phyloP scores from a whole-genome alignment of 176 grass and related monocot genomes.

The Aegilops speltoides region DNA sequence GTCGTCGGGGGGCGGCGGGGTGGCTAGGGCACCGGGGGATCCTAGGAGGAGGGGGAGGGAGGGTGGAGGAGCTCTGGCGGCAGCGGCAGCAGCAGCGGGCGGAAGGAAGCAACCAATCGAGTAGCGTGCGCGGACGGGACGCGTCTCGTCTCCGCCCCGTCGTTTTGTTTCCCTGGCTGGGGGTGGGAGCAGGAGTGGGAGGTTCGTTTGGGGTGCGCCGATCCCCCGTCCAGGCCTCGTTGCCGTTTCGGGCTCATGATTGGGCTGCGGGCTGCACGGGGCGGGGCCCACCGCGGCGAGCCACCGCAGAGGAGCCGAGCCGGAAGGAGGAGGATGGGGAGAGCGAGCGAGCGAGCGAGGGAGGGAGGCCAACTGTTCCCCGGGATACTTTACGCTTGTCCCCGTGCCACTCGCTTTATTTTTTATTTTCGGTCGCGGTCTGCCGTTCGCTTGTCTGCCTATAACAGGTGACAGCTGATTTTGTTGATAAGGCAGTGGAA shows the following conservation, averaged over 20 bases:
- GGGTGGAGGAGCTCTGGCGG: neutral
- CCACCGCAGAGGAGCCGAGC: neutral
- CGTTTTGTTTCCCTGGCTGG: neutral
- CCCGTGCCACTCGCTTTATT: neutral
- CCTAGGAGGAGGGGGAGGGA: neutral
- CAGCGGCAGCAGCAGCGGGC: too few species aligned
- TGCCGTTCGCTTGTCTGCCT: neutral
- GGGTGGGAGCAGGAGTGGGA: too few species aligned
- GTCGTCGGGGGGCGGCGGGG: neutral
- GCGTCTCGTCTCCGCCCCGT: neutral
- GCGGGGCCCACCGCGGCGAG: constrained; percentile 6
- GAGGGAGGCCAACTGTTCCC: neutral
- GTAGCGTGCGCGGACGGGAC: neutral
- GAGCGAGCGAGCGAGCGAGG: too few species aligned
- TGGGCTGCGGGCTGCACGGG: neutral
- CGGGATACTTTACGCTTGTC: neutral
- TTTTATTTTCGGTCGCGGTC: neutral
- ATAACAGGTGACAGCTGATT: neutral
- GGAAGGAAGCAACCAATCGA: neutral
- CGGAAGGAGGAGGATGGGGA: neutral
- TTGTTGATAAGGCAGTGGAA: neutral
- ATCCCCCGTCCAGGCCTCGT: neutral
- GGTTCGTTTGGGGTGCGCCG: neutral
- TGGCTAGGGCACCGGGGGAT: neutral
- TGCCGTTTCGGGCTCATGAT: constrained; percentile 4